Conservation (phyloP, 1,284 basidiomycete genomes). For the Pascua guehoae region DNA sequence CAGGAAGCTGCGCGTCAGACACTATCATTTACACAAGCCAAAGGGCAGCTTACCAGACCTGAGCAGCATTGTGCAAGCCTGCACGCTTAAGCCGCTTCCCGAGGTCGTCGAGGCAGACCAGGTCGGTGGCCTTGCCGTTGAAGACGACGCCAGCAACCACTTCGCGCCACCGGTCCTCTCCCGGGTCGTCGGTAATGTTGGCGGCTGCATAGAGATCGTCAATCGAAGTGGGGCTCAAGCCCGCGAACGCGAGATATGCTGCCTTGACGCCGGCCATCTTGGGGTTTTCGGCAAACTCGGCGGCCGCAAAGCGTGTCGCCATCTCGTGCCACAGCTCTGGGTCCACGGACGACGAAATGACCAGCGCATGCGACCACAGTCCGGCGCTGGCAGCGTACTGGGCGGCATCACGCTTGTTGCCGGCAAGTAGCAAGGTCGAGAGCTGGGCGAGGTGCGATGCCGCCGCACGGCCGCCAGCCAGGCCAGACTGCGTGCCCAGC, state of each 20-base stretch:
- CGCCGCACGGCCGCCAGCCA: constrained; percentile 50
- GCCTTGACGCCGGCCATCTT: constrained; percentile 57
- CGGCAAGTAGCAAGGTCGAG: constrained; percentile 70
- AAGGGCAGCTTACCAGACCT: constrained; percentile 58
- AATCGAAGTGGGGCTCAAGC: constrained; percentile 42
- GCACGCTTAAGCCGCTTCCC: constrained; percentile 75
- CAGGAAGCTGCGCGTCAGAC: constrained; percentile 44
- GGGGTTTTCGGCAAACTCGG: constrained; percentile 61
- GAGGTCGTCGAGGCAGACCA: constrained; percentile 75
- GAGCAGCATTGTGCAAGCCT: constrained; percentile 78
- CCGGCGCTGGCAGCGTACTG: constrained; percentile 81
- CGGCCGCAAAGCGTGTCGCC: constrained; percentile 76
- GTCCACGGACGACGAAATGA: constrained; percentile 90
- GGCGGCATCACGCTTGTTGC: constrained; percentile 82
- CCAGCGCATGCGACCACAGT: constrained; percentile 93
- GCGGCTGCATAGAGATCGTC: constrained; percentile 35
- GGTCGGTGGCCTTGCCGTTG: constrained; percentile 60
- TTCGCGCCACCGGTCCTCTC: constrained; percentile 69
- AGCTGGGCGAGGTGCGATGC: constrained; percentile 65
- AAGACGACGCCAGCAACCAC: constrained; percentile 79
- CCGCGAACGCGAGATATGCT: constrained; percentile 81
- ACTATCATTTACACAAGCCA: constrained; percentile 56
- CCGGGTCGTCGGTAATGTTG: constrained; percentile 35
- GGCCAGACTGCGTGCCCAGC: constrained; percentile 18
- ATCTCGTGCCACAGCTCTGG: constrained; percentile 90